Evolutionary conservation across 1,284 basidiomycete genomes (phyloP), one percentile per base, ranked within the genome.

Genomic region (Porodaedalea pini): DNA sequence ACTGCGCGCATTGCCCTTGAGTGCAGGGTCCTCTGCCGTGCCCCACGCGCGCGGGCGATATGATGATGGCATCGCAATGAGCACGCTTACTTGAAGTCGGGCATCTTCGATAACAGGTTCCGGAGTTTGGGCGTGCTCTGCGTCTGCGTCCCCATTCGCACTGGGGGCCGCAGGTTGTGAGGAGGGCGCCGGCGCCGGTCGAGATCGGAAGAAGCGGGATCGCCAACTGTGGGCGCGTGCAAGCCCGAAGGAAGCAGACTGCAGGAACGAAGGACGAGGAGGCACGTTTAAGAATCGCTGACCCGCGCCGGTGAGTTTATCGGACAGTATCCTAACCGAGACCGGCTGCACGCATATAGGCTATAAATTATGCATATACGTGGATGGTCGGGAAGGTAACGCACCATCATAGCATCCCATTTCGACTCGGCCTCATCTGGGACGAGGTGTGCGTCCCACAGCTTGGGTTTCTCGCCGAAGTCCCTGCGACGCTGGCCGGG

Each of bases 21-120:
- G 37, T 15, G 44, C n/a, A n/a, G 37, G 13, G 13, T 13, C 31
- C 25, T 11, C 56, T 54, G 43, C 51, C 52, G n/a, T n/a, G n/a
- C 49, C 48, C 63, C 57, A 60, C 10, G 53, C 54, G 60, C 58
- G 63, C 54, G 65, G 60, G 13, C 66, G 65, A 29, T 68, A 69
- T 11, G 68, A 73, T 29, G 77, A 73, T 2, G 85, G 85, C 85
- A 88, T 86, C 32, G 79, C 75, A 56, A 88, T 75, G 54, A 88
- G 72, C 4, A 87, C 78, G 23, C 80, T 75, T 10, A 87, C 73
- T 64, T 83, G 80, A 17, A 78, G 67, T 10, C 21, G 17, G 2
- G 55, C 55, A 62, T 6, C 73, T 71, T 44, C 70, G 64, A 66
- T 19, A 67, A 65, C n/a, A 43, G 71, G 69, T 21, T 74, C 64